Percentiles rank a stretch among this genome's conserved stretches.
phyloP scores from a whole-genome alignment of 495 filamentous ascomycete species.

The Chaetomium cochliodes region DNA sequence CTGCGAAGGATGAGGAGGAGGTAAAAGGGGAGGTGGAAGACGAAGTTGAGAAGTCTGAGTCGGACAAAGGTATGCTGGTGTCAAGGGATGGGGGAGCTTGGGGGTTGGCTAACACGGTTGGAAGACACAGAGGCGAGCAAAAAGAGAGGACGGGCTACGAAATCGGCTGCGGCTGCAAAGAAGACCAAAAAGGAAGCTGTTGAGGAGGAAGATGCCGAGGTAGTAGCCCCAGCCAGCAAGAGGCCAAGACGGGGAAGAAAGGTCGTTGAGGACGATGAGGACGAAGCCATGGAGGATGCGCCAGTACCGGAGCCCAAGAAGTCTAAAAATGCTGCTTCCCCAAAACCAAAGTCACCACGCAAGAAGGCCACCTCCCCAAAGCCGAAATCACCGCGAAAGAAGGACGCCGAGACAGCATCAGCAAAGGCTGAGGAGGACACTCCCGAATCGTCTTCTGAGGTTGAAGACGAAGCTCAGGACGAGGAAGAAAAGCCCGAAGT shows the following conservation, averaged over 20 bases:
- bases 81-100: background rate
- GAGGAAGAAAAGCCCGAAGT: constrained; percentile 75
- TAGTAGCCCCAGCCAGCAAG: constrained; percentile 56
- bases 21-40: constrained; percentile 31
- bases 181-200: constrained; percentile 28
- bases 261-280: constrained; percentile 45
- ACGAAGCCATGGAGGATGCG: constrained; percentile 42
- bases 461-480: constrained; percentile 56
- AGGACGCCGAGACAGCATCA: constrained; percentile 23
- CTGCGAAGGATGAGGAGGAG: constrained; percentile 31
- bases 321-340: constrained; percentile 18
- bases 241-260: constrained; percentile 44
- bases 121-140: constrained; percentile 44
- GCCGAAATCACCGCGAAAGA: constrained; percentile 22
- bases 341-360: constrained; percentile 20
- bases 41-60: constrained; percentile 33
- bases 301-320: constrained; percentile 27
- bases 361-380: constrained; percentile 18
- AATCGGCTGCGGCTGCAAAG: constrained; percentile 12
- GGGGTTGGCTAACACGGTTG: background rate
- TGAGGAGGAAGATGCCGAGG: constrained; percentile 44
- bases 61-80: constrained; percentile 33
- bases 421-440: constrained; percentile 45
- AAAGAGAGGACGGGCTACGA: constrained; percentile 27
- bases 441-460: constrained; percentile 55